Conservation (phyloP, 2,329 filamentous ascomycete species). For the Ambrosiella xylebori region DNA sequence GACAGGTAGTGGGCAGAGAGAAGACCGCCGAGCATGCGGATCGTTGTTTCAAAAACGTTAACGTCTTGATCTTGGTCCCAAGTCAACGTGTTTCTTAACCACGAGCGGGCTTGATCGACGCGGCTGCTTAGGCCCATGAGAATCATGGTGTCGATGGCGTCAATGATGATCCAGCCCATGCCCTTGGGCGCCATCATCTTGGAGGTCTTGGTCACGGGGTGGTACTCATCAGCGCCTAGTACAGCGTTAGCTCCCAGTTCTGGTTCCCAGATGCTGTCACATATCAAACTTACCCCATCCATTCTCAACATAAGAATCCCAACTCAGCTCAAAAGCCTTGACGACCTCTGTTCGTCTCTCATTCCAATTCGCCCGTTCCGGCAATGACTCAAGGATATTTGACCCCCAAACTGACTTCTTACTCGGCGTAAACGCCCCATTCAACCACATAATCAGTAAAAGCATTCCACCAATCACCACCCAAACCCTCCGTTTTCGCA, state of each 20-base stretch:
- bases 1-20: conserved; percentile 92
- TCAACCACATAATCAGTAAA: conserved; percentile 48
- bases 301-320: conserved; percentile 81
- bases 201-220: conserved; percentile 63
- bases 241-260: conserved; percentile 17
- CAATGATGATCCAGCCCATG: conserved; percentile 95
- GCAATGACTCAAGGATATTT: conserved; percentile 30
- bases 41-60: conserved; percentile 95
- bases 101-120: conserved; percentile 68
- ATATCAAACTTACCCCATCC: conserved; percentile 65
- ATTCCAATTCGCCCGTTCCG: conserved; percentile 49
- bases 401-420: conserved; percentile 38
- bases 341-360: conserved; percentile 64
- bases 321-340: conserved; percentile 80
- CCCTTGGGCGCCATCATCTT: conserved; percentile 74
- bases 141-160: conserved; percentile 91
- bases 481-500: conserved; percentile 18
- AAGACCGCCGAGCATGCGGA: conserved; percentile 87
- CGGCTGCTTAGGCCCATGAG: conserved; percentile 91
- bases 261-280: background rate
- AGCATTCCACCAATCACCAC: conserved; percentile 33
- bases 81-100: conserved; percentile 63
- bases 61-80: conserved; percentile 93
- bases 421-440: conserved; percentile 38
- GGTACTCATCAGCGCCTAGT: conserved; percentile 66